Conservation (phyloP, 116 monocot genomes). For the Phalaenopsis hybrid region DNA sequence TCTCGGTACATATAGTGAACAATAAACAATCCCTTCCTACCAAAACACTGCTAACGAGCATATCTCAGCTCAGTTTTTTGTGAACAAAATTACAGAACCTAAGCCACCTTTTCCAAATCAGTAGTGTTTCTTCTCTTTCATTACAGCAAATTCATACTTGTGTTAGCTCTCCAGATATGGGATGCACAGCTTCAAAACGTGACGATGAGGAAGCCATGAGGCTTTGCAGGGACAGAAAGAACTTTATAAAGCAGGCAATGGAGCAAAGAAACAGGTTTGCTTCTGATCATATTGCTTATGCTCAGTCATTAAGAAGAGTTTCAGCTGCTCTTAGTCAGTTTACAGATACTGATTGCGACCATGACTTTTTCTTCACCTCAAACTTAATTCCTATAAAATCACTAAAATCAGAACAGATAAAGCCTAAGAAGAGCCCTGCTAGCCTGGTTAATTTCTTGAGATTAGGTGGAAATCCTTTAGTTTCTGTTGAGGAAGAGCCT, state of each 20-base stretch:
- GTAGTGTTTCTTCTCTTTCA: background rate
- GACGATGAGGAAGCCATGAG: conserved; percentile 62
- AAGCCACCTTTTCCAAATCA: background rate
- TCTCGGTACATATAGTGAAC: too few species aligned
- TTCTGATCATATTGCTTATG: conserved; percentile 50
- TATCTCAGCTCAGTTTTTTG: too few species aligned
- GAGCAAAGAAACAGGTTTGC: conserved; percentile 58
- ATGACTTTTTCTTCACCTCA: conserved; percentile 35
- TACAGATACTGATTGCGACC: conserved; percentile 45
- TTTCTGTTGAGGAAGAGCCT: conserved; percentile 52
- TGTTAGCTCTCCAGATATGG: conserved; percentile 31
- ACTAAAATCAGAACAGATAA: conserved; percentile 8
- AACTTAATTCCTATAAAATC: conserved; percentile 29
- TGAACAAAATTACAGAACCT: background rate
- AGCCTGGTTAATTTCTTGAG: conserved; percentile 35
- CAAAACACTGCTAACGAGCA: too few species aligned
- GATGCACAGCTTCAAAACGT: conserved; percentile 68
- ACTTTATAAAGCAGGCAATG: conserved; percentile 72
- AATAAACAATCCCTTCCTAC: too few species aligned
- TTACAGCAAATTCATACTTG: background rate
- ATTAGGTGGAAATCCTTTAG: conserved; percentile 32
- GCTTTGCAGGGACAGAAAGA: conserved; percentile 69
- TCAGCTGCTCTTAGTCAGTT: conserved; percentile 47
- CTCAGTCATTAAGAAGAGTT: conserved; percentile 52
- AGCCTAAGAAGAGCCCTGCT: conserved; percentile 19